Conservation (phyloP, 148 eudicot species). For the Polygonum aviculare region DNA sequence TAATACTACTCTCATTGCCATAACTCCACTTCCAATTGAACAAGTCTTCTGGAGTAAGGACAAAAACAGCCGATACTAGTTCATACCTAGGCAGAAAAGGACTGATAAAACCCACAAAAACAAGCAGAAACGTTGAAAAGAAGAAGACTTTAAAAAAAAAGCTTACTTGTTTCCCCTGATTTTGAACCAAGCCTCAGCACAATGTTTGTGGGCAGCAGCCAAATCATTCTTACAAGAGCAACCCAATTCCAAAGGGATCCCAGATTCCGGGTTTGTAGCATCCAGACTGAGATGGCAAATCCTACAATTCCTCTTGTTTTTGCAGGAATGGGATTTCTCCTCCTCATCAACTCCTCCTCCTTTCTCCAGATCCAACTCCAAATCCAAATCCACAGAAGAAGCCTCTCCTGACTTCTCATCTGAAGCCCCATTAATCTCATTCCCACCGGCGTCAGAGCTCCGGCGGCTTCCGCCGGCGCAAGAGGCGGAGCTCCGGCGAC, state of each 20-base stretch:
- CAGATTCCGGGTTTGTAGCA: conserved; percentile 23
- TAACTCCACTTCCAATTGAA: neutral
- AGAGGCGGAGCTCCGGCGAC: conserved; percentile 3
- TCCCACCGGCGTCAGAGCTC: neutral
- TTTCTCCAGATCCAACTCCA: conserved; percentile 17
- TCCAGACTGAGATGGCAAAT: conserved; percentile 53
- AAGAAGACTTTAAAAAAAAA: neutral
- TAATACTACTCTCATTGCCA: neutral
- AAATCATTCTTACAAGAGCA: conserved; percentile 65
- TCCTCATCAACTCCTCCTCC: conserved; percentile 20
- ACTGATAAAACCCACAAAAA: neutral
- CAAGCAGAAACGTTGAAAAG: neutral
- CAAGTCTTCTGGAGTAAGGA: neutral
- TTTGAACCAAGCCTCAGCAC: conserved; percentile 70
- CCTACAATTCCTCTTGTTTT: conserved; percentile 40
- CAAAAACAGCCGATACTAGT: neutral
- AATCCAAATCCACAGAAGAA: conserved; percentile 16
- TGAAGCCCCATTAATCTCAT: conserved; percentile 8
- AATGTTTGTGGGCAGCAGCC: conserved; percentile 61
- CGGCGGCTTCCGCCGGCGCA: neutral
- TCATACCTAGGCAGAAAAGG: neutral
- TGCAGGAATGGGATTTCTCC: conserved; percentile 18
- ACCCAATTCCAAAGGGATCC: conserved; percentile 46
- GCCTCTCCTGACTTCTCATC: neutral
- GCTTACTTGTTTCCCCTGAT: conserved; percentile 65